A percentile compares a stretch with the other conserved stretches of the same genome.
These are phyloP conservation scores for Royoungia palumana DNA, from an alignment of 768 basidiomycete genomes.

Conservation along the genomic window DNA sequence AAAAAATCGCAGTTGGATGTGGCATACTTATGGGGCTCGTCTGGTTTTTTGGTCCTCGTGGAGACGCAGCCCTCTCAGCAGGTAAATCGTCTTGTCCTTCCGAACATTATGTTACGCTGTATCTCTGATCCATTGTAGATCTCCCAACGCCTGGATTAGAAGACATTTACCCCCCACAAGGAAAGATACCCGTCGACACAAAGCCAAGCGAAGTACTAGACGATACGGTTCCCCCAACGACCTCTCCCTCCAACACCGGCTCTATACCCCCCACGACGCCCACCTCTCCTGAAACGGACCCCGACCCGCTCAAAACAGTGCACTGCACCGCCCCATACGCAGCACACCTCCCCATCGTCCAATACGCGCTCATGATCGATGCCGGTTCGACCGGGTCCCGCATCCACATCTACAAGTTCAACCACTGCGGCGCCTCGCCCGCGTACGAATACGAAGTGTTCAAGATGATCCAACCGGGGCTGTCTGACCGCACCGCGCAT, in stretches of 20 bases:
- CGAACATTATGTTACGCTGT: no score
- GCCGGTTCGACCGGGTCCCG: constrained; percentile 97
- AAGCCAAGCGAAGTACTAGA: not conserved
- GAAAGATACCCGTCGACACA: constrained; percentile 11
- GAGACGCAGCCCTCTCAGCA: constrained; percentile 9
- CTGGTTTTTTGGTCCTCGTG: constrained; percentile 61
- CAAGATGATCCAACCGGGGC: constrained; percentile 73
- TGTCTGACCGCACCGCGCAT: constrained; percentile 55
- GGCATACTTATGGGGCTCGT: constrained; percentile 54
- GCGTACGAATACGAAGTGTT: constrained; percentile 93
- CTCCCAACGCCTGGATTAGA: constrained; percentile 17
- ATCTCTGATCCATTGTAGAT: constrained; percentile 4
- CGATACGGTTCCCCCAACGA: not conserved
- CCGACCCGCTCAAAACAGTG: constrained; percentile 68
- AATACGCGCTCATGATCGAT: constrained; percentile 97
- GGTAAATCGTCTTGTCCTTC: constrained; percentile 14
- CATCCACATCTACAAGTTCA: constrained; percentile 98
- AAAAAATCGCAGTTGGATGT: constrained; percentile 62
- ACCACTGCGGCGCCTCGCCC: constrained; percentile 77
- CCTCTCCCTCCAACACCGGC: not conserved
- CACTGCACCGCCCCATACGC: constrained; percentile 62
- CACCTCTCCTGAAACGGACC: constrained; percentile 67
- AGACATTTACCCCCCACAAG: constrained; percentile 22
- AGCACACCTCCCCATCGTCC: constrained; percentile 57
- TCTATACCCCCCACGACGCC: constrained; percentile 26